phyloP scores from a whole-genome alignment of 2,329 filamentous ascomycete species.

The Claviceps pazoutovae region DNA sequence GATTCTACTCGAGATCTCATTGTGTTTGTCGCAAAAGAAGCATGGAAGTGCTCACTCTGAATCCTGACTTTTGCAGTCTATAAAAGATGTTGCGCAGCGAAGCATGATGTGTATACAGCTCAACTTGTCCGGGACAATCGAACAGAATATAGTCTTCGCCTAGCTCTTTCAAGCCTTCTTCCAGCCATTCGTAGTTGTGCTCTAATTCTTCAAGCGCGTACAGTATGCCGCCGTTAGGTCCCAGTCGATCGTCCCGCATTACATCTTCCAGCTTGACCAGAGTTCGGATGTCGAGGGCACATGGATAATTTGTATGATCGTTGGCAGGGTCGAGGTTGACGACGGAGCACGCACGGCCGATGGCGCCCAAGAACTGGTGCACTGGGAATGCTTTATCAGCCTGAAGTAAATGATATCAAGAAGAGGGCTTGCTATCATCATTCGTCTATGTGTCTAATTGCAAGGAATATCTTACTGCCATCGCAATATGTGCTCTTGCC shows the following conservation, averaged over 20 bases:
- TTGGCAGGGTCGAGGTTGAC: conserved; percentile 97
- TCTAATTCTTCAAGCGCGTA: conserved; percentile 95
- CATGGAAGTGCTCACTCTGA: conserved; percentile 47
- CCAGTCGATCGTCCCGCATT: conserved; percentile 81
- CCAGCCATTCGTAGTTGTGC: conserved; percentile 85
- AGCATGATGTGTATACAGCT: conserved; percentile 90
- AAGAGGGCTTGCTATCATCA: not conserved
- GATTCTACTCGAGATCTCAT: not conserved
- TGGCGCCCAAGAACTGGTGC: conserved; percentile 94
- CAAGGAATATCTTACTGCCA: conserved; percentile 49
- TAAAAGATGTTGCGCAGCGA: conserved; percentile 87
- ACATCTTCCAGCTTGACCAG: conserved; percentile 86
- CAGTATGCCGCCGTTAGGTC: conserved; percentile 82
- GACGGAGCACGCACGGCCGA: conserved; percentile 85
- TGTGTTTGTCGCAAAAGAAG: not conserved
- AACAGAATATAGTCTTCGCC: conserved; percentile 89
- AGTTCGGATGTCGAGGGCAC: conserved; percentile 78
- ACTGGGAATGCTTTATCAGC: conserved; percentile 31
- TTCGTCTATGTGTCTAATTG: not conserved
- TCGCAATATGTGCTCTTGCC: conserved; percentile 98
- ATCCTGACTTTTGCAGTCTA: conserved; percentile 77
- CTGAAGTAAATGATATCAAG: not conserved
- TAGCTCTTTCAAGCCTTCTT: conserved; percentile 63
- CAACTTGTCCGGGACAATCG: conserved; percentile 93
- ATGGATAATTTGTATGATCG: conserved; percentile 78